Base-by-base conservation (phyloP, 2,329 filamentous ascomycete genomes). In the Aspergillus chevalieri region DNA sequence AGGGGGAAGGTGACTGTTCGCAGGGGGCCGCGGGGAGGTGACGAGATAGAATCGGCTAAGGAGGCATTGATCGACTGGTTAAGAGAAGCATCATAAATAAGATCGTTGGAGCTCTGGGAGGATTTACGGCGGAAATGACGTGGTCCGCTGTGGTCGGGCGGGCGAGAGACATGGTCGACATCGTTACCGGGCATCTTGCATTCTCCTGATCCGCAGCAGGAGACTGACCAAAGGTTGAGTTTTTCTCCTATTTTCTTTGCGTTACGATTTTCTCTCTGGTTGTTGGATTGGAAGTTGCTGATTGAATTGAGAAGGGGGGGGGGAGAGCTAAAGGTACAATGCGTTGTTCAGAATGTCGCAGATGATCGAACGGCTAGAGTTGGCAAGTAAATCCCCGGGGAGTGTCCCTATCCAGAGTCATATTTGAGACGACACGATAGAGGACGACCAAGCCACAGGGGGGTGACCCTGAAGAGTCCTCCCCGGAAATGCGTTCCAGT, bases 141-240 rank as follows among this genome's bases (percentile, higher is more conserved):
- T 57, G 55, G 60, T n/a, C 41, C 19, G 48, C 55, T 53, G 59
- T 51, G 50, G 53, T 68, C 60, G 56, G 64, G 57, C 54, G 60
- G 55, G 58, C 65, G 63, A 63, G 65, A 66, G 59, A 64, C 61
- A 58, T 69, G 68, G 56, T 73, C 65, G 61, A 66, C 61, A 66
- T 69, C 61, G 60, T 63, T 64, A 63, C 67, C 67, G 64, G 71
- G 66, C 71, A 73, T 73, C 58, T 67, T 71, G 69, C 64, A 65
- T 65, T 54, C 62, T 64, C 60, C 55, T 26, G 55, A 26, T 28
- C 26, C 10, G 26, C 26, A 28, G 26, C 26, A 30, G 26, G 26
- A 30, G 9, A 30, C 5, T 30, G 10, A 12, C 26, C 9, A 30
- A 30, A 1, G 4, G 12, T 26, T 26, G 17, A 12, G 17, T 43